Evolutionary conservation across 495 filamentous ascomycete genomes (phyloP).

Genomic region (Pyrenopolyporus hunteri): DNA sequence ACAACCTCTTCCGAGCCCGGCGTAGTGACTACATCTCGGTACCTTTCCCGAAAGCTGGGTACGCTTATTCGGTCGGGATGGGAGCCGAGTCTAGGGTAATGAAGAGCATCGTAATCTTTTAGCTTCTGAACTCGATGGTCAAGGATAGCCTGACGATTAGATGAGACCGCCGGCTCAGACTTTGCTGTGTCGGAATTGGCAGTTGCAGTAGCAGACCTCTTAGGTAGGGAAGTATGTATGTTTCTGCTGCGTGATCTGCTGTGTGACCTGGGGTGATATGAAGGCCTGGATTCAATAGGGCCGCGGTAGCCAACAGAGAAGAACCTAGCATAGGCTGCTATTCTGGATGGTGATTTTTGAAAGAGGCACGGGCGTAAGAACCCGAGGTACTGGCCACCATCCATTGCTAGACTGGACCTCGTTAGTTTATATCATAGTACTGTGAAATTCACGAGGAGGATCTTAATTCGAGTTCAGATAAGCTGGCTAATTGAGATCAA

Average conservation of each 20-base stretch:
- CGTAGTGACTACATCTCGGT: conserved; percentile 25
- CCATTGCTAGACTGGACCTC: conserved; percentile 44
- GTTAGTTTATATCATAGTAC: conserved; percentile 18
- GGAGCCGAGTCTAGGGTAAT: conserved; percentile 47
- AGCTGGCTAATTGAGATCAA: conserved; percentile 63
- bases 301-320: conserved; percentile 23
- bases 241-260: neutral
- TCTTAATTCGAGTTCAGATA: conserved; percentile 52
- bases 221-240: conserved; percentile 8
- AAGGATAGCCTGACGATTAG: conserved; percentile 14
- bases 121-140: conserved; percentile 36
- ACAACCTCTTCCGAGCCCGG: conserved; percentile 50
- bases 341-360: conserved; percentile 41
- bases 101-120: conserved; percentile 44
- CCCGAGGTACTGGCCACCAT: conserved; percentile 44
- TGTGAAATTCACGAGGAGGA: conserved; percentile 1
- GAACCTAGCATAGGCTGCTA: conserved; percentile 32
- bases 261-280: neutral
- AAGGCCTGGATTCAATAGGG: neutral
- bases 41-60: conserved; percentile 49
- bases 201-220: neutral
- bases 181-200: neutral
- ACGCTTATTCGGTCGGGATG: conserved; percentile 43
- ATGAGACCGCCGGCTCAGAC: conserved; percentile 5
- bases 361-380: conserved; percentile 62